phyloP scores from a whole-genome alignment of 768 basidiomycete species.

The Daedaleopsis nitida region DNA sequence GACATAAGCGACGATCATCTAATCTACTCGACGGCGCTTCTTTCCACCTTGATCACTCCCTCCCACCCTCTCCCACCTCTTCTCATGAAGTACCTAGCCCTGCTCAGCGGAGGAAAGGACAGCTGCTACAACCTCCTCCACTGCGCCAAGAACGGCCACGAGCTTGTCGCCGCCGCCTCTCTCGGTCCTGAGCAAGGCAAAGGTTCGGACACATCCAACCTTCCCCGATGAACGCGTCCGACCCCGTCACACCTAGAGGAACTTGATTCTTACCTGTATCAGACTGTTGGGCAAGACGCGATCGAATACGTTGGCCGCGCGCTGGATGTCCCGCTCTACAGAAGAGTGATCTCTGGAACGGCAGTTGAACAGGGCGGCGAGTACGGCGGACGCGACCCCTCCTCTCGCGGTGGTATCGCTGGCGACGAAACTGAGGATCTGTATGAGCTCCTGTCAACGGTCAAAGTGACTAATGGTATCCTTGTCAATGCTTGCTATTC shows the following conservation, averaged over 20 bases:
- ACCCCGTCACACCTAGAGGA: conserved; percentile 67
- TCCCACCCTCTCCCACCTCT: not conserved
- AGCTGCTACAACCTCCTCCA: conserved; percentile 95
- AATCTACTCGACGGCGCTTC: not conserved
- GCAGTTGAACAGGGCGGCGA: conserved; percentile 82
- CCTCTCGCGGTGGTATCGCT: conserved; percentile 46
- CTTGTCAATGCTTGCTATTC: not conserved
- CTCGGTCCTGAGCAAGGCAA: conserved; percentile 82
- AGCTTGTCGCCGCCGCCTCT: conserved; percentile 86
- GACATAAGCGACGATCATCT: conserved; percentile 16
- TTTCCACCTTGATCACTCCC: too few relatives aligned
- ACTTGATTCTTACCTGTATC: conserved; percentile 97
- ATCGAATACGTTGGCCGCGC: conserved; percentile 85
- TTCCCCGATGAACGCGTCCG: conserved; percentile 20
- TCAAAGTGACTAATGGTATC: conserved; percentile 59
- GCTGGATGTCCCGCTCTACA: conserved; percentile 83
- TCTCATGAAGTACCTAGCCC: conserved; percentile 86
- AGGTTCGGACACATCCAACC: conserved; percentile 51
- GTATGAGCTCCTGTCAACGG: conserved; percentile 63
- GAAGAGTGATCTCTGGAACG: conserved; percentile 75
- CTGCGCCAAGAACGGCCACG: conserved; percentile 82
- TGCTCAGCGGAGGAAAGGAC: conserved; percentile 98
- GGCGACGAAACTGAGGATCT: conserved; percentile 99
- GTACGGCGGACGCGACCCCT: conserved; percentile 73
- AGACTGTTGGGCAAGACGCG: conserved; percentile 97